phyloP scores from a whole-genome alignment of 2,329 filamentous ascomycete species.

The Trichothecium sympodiale region DNA sequence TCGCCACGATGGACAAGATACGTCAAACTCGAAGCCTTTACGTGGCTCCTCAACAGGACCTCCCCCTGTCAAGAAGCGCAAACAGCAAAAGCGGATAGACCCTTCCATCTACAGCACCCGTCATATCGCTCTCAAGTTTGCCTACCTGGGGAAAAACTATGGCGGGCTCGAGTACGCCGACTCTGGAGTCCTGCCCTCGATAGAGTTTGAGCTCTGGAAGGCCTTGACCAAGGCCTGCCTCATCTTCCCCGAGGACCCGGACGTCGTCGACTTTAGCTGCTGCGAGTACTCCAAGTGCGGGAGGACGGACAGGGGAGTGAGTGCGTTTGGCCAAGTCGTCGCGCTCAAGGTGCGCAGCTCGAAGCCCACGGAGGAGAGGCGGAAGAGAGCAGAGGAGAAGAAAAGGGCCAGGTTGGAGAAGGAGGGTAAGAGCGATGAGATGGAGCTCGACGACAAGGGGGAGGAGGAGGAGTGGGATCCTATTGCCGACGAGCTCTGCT shows the following conservation, averaged over 20 bases:
- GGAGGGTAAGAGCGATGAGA: constrained; percentile 14
- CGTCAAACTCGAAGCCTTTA: background rate
- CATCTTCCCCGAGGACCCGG: constrained; percentile 58
- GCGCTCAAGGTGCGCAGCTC: constrained; percentile 74
- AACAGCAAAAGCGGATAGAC: constrained; percentile 52
- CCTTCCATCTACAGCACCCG: constrained; percentile 72
- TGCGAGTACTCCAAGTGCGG: constrained; percentile 94
- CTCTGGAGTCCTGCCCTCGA: constrained; percentile 61
- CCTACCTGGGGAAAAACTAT: constrained; percentile 84
- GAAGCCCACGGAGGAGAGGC: constrained; percentile 39
- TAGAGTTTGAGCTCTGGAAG: constrained; percentile 92
- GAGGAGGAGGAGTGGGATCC: constrained; percentile 41
- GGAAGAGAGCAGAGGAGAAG: constrained; percentile 6
- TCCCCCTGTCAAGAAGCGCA: constrained; percentile 21
- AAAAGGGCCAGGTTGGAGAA: constrained; percentile 12
- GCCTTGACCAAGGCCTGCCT: constrained; percentile 72
- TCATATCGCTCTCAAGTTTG: constrained; percentile 82
- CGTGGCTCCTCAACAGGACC: background rate
- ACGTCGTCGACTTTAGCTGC: constrained; percentile 65
- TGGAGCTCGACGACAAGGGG: constrained; percentile 6
- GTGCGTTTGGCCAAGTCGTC: constrained; percentile 93
- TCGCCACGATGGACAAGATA: no score
- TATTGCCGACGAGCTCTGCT: constrained; percentile 71
- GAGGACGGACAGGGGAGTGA: constrained; percentile 84
- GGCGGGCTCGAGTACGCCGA: constrained; percentile 86